phyloP scores from a whole-genome alignment of 2,329 filamentous ascomycete species.

The Aspergillus alliaceus region DNA sequence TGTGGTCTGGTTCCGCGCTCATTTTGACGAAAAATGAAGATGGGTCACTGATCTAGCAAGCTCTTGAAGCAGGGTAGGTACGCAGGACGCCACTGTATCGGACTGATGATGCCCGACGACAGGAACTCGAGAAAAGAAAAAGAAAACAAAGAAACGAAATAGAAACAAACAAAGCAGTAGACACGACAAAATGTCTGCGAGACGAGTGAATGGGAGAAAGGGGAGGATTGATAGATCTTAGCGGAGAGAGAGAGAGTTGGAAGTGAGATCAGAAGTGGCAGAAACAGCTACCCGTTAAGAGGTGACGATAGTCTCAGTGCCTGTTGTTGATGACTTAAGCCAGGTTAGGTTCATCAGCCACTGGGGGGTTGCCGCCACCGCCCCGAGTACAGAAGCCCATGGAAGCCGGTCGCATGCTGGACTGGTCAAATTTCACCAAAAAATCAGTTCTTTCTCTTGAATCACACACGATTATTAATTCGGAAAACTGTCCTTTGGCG shows the following conservation, averaged over 20 bases:
- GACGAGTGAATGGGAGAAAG: conserved; percentile 6
- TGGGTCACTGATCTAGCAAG: conserved; percentile 23
- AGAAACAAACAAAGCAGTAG: conserved; percentile 12
- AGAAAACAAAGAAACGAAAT: conserved; percentile 7
- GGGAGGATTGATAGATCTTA: conserved; percentile 11
- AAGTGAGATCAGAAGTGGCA: conserved; percentile 30
- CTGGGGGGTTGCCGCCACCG: conserved; percentile 25
- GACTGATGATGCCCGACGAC: conserved; percentile 17
- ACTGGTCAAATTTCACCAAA: background rate
- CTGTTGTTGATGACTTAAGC: conserved; percentile 33
- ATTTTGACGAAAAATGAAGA: conserved; percentile 53
- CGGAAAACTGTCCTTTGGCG: background rate
- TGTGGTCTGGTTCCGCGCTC: conserved; percentile 65
- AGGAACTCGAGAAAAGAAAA: conserved; percentile 10
- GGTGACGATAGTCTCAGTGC: conserved; percentile 36
- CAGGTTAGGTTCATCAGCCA: conserved; percentile 1
- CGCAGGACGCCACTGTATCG: conserved; percentile 17
- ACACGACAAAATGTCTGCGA: conserved; percentile 15
- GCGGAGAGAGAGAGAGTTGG: conserved; percentile 14
- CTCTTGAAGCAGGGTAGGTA: conserved; percentile 28
- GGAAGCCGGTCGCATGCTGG: conserved; percentile 35
- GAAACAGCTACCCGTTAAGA: conserved; percentile 34
- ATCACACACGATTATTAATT: background rate
- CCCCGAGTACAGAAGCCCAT: conserved; percentile 37
- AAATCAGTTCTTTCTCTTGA: background rate